Evolutionary conservation across 2,329 filamentous ascomycete species (phyloP).

Genomic region (Neonectria punicea): DNA sequence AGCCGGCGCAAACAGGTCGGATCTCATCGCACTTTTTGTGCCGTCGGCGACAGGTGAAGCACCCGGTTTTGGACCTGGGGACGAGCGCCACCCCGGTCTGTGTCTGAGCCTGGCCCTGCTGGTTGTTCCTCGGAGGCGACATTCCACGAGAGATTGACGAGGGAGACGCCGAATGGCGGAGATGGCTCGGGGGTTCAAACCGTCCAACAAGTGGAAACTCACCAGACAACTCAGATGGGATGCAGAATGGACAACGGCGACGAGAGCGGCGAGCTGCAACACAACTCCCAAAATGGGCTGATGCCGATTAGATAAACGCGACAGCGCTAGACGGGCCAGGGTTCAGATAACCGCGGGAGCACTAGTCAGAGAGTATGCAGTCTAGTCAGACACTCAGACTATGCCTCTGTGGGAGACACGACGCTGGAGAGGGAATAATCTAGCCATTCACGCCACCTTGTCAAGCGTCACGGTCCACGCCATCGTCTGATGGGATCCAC

Average conservation of each 20-base stretch:
- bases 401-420: background rate
- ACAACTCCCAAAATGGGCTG: slow-evolving; percentile 7
- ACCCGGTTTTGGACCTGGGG: slow-evolving; percentile 22
- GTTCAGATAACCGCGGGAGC: slow-evolving; percentile 23
- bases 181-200: too few species aligned
- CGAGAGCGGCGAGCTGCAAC: background rate
- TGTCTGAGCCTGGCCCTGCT: background rate
- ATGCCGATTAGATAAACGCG: slow-evolving; percentile 22
- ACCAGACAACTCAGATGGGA: background rate
- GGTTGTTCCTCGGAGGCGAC: background rate
- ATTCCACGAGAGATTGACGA: background rate
- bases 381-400: background rate
- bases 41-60: slow-evolving; percentile 17
- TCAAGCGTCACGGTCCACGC: background rate
- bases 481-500: slow-evolving; percentile 7
- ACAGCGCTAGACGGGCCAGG: slow-evolving; percentile 4
- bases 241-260: background rate
- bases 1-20: slow-evolving; percentile 14
- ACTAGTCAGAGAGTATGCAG: slow-evolving; percentile 2
- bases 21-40: slow-evolving; percentile 24
- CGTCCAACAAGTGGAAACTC: too few species aligned
- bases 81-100: background rate
- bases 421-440: background rate
- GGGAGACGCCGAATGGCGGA: too few species aligned
- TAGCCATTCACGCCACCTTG: slow-evolving; percentile 1